Conservation (phyloP, 345 rosid species). For the Hibiscus mutabilis region DNA sequence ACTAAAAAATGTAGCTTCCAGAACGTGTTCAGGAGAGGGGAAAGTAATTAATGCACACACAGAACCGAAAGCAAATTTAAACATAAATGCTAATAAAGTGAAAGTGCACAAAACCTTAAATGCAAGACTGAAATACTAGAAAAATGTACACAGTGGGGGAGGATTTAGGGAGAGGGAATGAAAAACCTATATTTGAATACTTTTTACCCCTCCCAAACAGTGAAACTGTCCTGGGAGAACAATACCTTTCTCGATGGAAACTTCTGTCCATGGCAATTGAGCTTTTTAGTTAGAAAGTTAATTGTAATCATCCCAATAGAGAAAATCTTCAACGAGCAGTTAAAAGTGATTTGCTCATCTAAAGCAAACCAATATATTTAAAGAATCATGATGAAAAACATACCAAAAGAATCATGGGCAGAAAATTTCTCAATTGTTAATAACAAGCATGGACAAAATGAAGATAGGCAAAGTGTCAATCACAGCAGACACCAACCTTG, state of each 20-base stretch:
- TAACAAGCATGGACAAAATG: background rate
- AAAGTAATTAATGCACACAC: background rate
- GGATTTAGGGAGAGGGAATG: background rate
- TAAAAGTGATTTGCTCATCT: background rate
- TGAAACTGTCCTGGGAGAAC: background rate
- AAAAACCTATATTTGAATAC: background rate
- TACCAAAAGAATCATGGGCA: background rate
- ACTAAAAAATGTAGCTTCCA: background rate
- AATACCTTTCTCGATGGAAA: background rate
- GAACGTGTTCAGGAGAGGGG: background rate
- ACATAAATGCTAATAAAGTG: background rate
- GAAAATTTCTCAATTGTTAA: background rate
- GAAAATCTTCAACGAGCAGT: background rate
- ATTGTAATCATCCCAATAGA: background rate
- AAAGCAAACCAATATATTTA: background rate
- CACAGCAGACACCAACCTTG: slow-evolving; percentile 47
- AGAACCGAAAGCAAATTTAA: background rate
- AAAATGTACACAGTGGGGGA: background rate
- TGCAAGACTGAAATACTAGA: background rate
- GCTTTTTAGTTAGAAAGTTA: background rate
- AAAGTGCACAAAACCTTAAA: background rate
- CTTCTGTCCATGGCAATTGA: background rate
- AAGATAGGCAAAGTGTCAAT: background rate
- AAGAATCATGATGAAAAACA: background rate
- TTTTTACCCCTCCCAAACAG: background rate